Base-by-base conservation (phyloP, 805 yeast genomes). In the Saccharomycopsis sp. region DNA sequence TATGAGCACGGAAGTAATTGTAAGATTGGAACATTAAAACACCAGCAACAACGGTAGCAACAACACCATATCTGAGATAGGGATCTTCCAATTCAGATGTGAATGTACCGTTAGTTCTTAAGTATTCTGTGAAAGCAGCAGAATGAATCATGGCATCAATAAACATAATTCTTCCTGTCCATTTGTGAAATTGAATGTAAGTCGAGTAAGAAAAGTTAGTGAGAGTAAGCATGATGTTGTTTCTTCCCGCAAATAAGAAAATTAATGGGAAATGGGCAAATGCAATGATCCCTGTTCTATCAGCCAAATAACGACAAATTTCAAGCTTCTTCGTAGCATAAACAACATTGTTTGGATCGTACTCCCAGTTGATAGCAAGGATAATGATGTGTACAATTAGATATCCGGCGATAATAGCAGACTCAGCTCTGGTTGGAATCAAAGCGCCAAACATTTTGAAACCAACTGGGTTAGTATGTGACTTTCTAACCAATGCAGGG, bases 241-340 rank as follows among this genome's bases (percentile, higher is more conserved):
- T 89, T 66, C 96, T 75, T 8, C 90, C 87, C 5, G 89, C 86
- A 67, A 88, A 84, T 41, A 87, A 67, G 20, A 84, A 74, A 35
- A 83, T 65, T 2, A 78, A 63, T 0, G 94, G 93, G 61, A 84
- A 63, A 49, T 74, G 73, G 0, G 73, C 72, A 63, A 74, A 71
- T 0, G 64, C 56, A n/a, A 68, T 58, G 47, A 70, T 60, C 7
- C 70, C 72, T 0, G 74, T 56, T 67, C 81, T 72, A 3, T 73
- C 76, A 3, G 80, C 78, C 53, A 71, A 63, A 61, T 69, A 76
- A 25, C 80, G 68, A 64, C 73, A 64, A 63, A 75, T 66, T 12
- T 79, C 78, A 38, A 64, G 62, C 55, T 65, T 56, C 42, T 70
- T 72, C 0, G 70, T 57, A 0, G 62, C 63, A 57, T 70, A 79